Evolutionary conservation across 2,329 filamentous ascomycete species (phyloP), one percentile per base, ranked within the genome.

Genomic region (Pseudocercospora pini-densiflorae): DNA sequence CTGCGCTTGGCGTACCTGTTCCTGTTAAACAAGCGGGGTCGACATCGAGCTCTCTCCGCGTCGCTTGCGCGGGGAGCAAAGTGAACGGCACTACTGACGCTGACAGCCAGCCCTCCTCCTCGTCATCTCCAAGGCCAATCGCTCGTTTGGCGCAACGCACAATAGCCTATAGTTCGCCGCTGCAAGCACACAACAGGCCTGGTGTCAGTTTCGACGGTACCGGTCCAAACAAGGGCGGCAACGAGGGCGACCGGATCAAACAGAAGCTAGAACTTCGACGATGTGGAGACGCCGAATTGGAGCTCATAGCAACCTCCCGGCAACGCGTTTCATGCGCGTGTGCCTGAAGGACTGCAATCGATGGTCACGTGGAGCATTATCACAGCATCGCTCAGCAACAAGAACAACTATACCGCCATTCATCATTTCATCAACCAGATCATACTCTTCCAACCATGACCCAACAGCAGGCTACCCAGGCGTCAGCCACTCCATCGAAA

Each of bases 231-330:
- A 31, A 27, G 51, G 51, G 27, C 23, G 12, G 19, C 51, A 31
- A 31, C n/a, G 51, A 55, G 51, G 51, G 24, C 27, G 27, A 55
- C 51, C 51, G 51, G 51, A 33, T 55, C 23, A 3, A 23, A 51
- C 47, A 31, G 33, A 31, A 27, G 51, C 51, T 55, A 55, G 51
- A 55, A 33, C 51, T 27, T 55, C 27, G 7, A 51, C 19, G 21
- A 51, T 51, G 47, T 51, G 47, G 47, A 51, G 47, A 51, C 10
- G 27, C 51, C 33, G 51, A 16, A 55, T 55, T 51, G 51, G 23
- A 33, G 51, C 47, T 24, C 23, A 51, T 27, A 24, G 51, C 10
- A 55, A 27, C 14, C 23, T 31, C 23, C 27, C 51, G 51, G 51
- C 51, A 27, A 55, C 51, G 5, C 21, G 21, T 24, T 29, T 54